Base-by-base conservation (phyloP, 2,329 filamentous ascomycete species). In the Cladobotryum mycophilum region DNA sequence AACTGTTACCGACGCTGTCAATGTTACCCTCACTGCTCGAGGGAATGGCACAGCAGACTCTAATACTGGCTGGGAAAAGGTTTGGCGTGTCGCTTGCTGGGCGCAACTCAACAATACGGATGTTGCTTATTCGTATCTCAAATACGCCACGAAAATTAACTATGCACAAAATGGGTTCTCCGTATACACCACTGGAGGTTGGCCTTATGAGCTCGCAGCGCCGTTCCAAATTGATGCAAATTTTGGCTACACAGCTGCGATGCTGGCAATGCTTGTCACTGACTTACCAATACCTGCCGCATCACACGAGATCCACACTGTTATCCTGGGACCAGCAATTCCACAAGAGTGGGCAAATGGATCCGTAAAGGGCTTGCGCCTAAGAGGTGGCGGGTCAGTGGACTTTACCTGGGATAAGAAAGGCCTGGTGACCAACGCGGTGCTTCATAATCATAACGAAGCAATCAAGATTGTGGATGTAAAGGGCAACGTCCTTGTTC, bases 181-280 rank as follows among this genome's bases (percentile, higher is more conserved):
- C 13, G 47, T 45, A 11, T 49, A 45, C 12, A 49, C 47, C 3
- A 30, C 41, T 5, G 50, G 50, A 35, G 41, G 36, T 18, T 52
- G 50, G 50, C 50, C 50, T 1, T 52, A 52, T 36, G 50, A 49
- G 6, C 20, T 52, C 5, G 30, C 47, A 7, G 14, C 45, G 20
- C 61, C 60, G 0, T 64, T 64, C 40, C 62, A 64, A 35, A 64
- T 64, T 13, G 62, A 64, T 2, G 62, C 61, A 0, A 64, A 64
- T 34, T 63, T 64, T 51, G 62, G 62, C 0, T 44, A 53, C 20
- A 47, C 53, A 9, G 51, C 50, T 17, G 51, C 47, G 13, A 42
- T 47, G 2, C 30, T 52, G 38, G 53, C 47, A 11, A 50, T 53
- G 45, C 36, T 55, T 34, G 42, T 41, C 43, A 46, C 49, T 1